phyloP scores from a whole-genome alignment of 1,284 basidiomycete genomes.

The Ganoderma lucidum region DNA sequence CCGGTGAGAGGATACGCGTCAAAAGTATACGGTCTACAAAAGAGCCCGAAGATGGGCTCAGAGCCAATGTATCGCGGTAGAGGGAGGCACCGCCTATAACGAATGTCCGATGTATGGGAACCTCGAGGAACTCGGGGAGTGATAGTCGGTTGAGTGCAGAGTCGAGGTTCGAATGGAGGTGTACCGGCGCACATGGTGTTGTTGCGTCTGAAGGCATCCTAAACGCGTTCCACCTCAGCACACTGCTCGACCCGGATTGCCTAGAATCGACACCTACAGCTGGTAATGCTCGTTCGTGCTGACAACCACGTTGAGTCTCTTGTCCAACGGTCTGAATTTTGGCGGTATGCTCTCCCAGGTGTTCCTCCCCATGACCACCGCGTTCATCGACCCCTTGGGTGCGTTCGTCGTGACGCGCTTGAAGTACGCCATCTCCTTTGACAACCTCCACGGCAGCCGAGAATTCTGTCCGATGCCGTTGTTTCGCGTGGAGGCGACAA shows the following conservation, averaged over 20 bases:
- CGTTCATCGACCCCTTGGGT: slow-evolving; percentile 69
- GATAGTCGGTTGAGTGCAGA: slow-evolving; percentile 31
- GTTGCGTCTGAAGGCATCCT: slow-evolving; percentile 31
- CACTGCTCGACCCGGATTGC: background rate
- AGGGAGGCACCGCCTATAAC: slow-evolving; percentile 92
- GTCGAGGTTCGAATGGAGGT: slow-evolving; percentile 32
- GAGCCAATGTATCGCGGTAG: slow-evolving; percentile 74
- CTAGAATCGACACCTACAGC: slow-evolving; percentile 57
- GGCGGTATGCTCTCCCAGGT: slow-evolving; percentile 98
- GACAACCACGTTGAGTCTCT: slow-evolving; percentile 85
- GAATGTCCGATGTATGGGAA: slow-evolving; percentile 64
- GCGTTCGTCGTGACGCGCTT: slow-evolving; percentile 77
- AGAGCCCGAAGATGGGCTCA: slow-evolving; percentile 46
- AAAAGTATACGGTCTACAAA: slow-evolving; percentile 85
- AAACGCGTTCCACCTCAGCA: slow-evolving; percentile 10
- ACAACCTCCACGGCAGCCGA: slow-evolving; percentile 89
- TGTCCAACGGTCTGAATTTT: slow-evolving; percentile 85
- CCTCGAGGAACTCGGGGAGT: slow-evolving; percentile 28
- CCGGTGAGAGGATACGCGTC: slow-evolving; percentile 82
- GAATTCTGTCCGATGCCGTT: slow-evolving; percentile 89
- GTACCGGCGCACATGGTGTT: slow-evolving; percentile 26
- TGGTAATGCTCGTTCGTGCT: slow-evolving; percentile 70
- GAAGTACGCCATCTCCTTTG: slow-evolving; percentile 95
- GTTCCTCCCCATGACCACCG: slow-evolving; percentile 95
- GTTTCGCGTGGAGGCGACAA: slow-evolving; percentile 89